These are phyloP conservation scores for Jaltomata sinuosa DNA, from an alignment of 257 asterid genomes.

Conservation along the genomic window DNA sequence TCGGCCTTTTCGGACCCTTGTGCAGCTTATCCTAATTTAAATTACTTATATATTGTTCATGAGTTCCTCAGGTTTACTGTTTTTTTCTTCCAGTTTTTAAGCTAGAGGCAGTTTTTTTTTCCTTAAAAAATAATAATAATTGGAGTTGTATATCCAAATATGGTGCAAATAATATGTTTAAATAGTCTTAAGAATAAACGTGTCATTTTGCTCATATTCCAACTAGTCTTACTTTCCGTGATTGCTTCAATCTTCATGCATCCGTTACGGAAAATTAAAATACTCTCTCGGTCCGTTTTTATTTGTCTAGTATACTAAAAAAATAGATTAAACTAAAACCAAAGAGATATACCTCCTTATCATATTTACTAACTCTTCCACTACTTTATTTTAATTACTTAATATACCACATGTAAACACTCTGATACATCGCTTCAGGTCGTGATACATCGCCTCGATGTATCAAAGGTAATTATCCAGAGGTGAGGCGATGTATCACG, in stretches of 20 bases:
- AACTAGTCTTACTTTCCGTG: neutral
- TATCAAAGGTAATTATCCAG: no score
- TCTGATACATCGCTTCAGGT: no score
- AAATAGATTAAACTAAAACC: no score
- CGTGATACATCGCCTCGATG: no score
- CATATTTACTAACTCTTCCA: no score
- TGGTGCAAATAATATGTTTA: neutral
- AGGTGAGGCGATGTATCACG: no score
- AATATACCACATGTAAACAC: no score
- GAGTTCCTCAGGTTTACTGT: neutral
- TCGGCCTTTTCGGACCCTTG: neutral
- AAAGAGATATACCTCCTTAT: no score
- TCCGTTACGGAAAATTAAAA: neutral
- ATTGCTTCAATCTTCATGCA: neutral
- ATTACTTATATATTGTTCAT: neutral
- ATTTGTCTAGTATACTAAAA: no score
- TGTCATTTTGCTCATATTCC: neutral
- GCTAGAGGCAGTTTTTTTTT: neutral
- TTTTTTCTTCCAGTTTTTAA: neutral
- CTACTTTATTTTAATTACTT: no score
- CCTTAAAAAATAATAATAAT: neutral
- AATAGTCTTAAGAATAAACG: neutral
- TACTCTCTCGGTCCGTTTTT: no score
- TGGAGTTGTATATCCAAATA: neutral
- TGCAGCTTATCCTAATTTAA: neutral